Evolutionary conservation across 768 basidiomycete genomes (phyloP), one percentile per base, ranked within the genome.

Genomic region (Amanita subjunquillea): DNA sequence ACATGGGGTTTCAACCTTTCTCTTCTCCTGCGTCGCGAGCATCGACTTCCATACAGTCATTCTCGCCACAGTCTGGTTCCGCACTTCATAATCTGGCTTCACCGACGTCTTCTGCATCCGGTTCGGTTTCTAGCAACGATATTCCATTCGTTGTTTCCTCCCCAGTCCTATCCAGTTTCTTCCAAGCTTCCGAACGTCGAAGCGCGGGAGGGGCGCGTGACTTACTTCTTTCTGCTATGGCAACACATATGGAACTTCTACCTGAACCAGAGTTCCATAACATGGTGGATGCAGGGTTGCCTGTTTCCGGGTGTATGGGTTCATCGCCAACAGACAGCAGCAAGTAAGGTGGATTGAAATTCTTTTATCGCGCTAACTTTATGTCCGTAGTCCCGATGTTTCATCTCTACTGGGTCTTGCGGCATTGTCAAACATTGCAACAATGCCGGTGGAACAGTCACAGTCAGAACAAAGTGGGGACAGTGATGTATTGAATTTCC

Each of bases 341-440:
- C 61, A 60, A 55, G 56, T 65, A 38, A 60, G 65, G 50, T 48
- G 62, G 27, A 44, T 3, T 2, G 46, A 40, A 29, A 38, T 46
- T 20, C 50, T 27, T 27, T 38, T 53, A 9, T 8, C 7, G 9
- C 32, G 20, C 10, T 48, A 27, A 43, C 63, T 62, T 59, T 59
- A 51, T 60, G 57, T 41, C 56, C 55, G 60, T 56, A 23, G 69
- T 6, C 72, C 69, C 0, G 64, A 67, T 13, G 65, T 71, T 10
- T 50, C 50, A 17, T 71, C 71, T 8, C 71, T 70, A 0, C 47
- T 63, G 25, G 70, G 64, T n/a, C 62, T 73, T 6, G 64, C 60
- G 2, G 48, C 58, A 5, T 58, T 73, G 7, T 69, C 70, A 0
- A 38, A 50, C 1, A 63, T 71, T 7, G 58, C 62, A 2, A 53